phyloP scores from a whole-genome alignment of 108 stramenopile species.

The Schizochytrium sp. region DNA sequence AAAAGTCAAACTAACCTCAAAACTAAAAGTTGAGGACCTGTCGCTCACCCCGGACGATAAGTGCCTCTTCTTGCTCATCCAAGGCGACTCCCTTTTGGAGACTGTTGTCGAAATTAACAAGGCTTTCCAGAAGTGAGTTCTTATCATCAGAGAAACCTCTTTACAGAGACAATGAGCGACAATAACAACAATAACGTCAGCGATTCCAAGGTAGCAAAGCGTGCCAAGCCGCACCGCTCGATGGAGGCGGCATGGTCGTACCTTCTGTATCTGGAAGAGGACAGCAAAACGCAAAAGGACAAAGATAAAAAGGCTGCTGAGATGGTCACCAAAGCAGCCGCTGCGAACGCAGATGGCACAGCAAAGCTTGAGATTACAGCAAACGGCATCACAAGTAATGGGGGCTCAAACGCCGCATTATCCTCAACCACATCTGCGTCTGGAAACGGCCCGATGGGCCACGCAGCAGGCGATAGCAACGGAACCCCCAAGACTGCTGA shows the following conservation, averaged over 20 bases:
- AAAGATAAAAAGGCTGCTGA: neutral
- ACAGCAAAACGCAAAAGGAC: slow-evolving; percentile 7
- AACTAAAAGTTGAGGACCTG: neutral
- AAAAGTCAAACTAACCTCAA: too few species aligned
- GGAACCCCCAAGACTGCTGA: neutral
- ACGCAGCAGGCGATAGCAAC: neutral
- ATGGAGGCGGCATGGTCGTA: slow-evolving; percentile 55
- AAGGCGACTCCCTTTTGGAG: neutral
- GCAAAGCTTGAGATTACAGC: slow-evolving; percentile 13
- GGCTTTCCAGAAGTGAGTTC: neutral
- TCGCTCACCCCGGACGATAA: neutral
- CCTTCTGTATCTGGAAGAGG: slow-evolving; percentile 51
- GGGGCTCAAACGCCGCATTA: neutral
- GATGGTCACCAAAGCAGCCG: neutral
- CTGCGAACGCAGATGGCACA: too few species aligned
- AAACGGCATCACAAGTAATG: slow-evolving; percentile 10
- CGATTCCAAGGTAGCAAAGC: neutral
- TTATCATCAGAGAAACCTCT: too few species aligned
- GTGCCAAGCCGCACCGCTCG: slow-evolving; percentile 34
- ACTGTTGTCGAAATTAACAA: neutral
- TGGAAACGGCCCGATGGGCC: neutral
- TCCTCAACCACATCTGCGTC: too few species aligned
- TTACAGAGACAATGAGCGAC: neutral
- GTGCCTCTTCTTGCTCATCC: neutral
- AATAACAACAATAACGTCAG: neutral